Evolutionary conservation across 148 eudicot species (phyloP), one percentile per base, ranked within the genome.

Genomic region (Amaranthus hypochondriacus): DNA sequence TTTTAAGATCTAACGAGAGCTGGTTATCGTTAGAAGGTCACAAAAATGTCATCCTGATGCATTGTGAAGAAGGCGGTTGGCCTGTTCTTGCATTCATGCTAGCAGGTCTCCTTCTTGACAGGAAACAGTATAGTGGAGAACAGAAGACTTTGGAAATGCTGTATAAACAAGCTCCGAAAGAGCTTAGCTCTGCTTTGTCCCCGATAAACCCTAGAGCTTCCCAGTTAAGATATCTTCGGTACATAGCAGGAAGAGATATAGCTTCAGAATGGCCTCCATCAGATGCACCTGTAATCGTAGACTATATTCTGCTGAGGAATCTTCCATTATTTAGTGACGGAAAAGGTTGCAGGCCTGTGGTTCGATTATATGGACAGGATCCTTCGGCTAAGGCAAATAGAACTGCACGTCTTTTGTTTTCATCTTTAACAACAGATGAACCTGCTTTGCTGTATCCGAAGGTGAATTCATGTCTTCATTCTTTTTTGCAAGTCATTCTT

Each of bases 41-140:
- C 47, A 78, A 80, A 51, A 89, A 87, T 69, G 90, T 86, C 44
- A 81, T 90, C 44, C 63, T 90, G 59, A 83, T 90, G 92, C 92
- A 88, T 57, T 90, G 96, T 60, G 90, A 90, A 61, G 66, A 72
- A 46, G 92, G 90, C 8, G 90, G 92, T 54, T 90, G 96, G 96
- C 96, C 92, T 0, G 82, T 88, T 1, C 86, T 90, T 28, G 90
- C 89, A 0, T 90, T 90, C 67, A 88, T 90, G 92, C 82, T 90
- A 2, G 90, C 96, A 9, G 83, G 81, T 54, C 86, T 90, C 39
- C 83, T 90, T 18, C 73, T 90, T 51, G 86, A 86, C 68, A 79
- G 87, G 49, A 90, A 86, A 73, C 86, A 83, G 72, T 81, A 75
- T 75, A 83, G 42, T 49, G 90, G 84, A 18, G 96, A 88, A 77